Conservation (phyloP, 768 basidiomycete genomes). For the Kwoniella newhampshirensis region DNA sequence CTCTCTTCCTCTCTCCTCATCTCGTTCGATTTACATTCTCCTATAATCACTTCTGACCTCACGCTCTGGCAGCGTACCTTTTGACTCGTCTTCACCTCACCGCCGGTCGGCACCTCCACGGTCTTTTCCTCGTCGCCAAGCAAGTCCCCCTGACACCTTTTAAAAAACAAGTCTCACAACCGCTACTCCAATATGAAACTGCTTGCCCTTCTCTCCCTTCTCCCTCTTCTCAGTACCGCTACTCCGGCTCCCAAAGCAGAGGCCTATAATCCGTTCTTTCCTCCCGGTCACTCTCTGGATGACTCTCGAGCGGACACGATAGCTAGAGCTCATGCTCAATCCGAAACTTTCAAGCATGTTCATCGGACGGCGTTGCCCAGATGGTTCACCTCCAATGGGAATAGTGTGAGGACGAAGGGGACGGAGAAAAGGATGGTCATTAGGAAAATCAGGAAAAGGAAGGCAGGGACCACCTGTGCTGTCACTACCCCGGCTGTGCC, state of each 20-base stretch:
- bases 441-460: constrained; percentile 11
- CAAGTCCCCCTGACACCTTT: background rate
- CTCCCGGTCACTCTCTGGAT: background rate
- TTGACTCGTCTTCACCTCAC: background rate
- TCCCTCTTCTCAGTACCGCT: constrained; percentile 12
- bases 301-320: background rate
- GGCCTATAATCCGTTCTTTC: constrained; percentile 12
- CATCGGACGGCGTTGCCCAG: too few species aligned
- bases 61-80: constrained; percentile 4
- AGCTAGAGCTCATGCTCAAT: background rate
- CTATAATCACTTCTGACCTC: background rate
- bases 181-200: constrained; percentile 13
- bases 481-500: constrained; percentile 6
- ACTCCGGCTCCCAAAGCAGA: constrained; percentile 1
- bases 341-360: constrained; percentile 7
- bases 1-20: constrained; percentile 3
- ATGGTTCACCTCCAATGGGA: constrained; percentile 6
- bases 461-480: background rate
- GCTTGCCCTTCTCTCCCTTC: constrained; percentile 11
- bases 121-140: background rate
- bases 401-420: background rate
- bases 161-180: background rate
- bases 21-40: background rate
- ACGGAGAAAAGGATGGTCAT: background rate
- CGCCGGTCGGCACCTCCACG: constrained; percentile 16